Base-by-base conservation (phyloP, 225 moss, liverwort and hornwort genomes). In the Marchantia polymorpha region DNA sequence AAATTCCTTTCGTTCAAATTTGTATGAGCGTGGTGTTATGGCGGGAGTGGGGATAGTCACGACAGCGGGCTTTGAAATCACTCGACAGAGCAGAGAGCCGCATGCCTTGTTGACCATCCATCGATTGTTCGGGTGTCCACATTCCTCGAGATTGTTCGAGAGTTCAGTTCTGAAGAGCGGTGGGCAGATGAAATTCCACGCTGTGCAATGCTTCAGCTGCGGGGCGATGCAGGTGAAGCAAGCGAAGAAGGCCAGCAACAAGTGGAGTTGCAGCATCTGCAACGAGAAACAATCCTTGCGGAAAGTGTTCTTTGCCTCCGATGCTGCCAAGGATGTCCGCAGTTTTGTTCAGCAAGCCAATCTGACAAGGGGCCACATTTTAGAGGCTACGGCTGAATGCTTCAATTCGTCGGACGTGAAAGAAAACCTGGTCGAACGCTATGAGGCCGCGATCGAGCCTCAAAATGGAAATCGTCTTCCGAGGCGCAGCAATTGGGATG, bases 201-300 rank as follows among this genome's bases (percentile, higher is more conserved):
- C 69, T 50, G 1, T 81, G 75, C 74, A 58, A 26, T 81, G 81
- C 49, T 81, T 53, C 47, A 63, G 46, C 63, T 76, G 76, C 63
- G 20, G 31, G 31, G 8, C 61, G 31, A 49, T 76, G 19, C 82
- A 87, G 80, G 87, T 83, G 81, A 88, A 88, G 75, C 83, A 88
- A 69, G 58, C 77, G 64, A 82, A 76, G 77, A 82, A 82, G 6
- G n/a, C 77, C 0, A 69, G 83, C 46, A 81, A 60, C 23, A 84
- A 74, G 69, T 85, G 82, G 88, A 73, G 74, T 30, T 88, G 88
- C 72, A 72, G 50, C 72, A 77, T 88, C 10, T 85, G 88, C 83
- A 85, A 83, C 59, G 81, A 88, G 78, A 85, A 85, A 19, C 88
- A 88, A 39, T 85, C 85, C 7, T 23, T 83, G 74, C 82, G 82